These are phyloP conservation scores for Ophiorrhiza pumila DNA, from an alignment of 257 asterid species.

Conservation along the genomic window DNA sequence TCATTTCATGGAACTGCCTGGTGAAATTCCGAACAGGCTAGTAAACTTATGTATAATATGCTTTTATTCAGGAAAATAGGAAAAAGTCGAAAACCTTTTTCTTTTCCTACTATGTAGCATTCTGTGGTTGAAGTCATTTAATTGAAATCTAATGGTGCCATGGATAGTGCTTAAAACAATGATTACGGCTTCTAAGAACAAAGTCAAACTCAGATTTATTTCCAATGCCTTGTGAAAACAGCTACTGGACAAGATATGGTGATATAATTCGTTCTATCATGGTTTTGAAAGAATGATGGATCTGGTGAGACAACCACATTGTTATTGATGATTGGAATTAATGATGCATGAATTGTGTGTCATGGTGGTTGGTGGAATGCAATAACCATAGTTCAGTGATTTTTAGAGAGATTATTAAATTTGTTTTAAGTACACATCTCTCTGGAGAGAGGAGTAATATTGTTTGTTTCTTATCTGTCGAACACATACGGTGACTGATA, in stretches of 20 bases:
- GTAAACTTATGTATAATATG: neutral
- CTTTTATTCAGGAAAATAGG: neutral
- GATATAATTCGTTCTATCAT: neutral
- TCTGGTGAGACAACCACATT: neutral
- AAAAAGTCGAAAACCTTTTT: neutral
- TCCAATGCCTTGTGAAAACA: neutral
- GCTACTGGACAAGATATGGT: neutral
- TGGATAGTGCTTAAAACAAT: neutral
- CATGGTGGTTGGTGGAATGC: neutral
- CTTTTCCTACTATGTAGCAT: neutral
- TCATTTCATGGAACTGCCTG: slow-evolving; percentile 99
- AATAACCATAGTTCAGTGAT: neutral
- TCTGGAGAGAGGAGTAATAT: neutral
- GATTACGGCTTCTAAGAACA: neutral
- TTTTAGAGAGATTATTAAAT: neutral
- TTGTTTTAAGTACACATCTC: neutral
- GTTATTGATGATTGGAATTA: neutral
- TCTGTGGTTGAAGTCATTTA: neutral
- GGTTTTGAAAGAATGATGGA: neutral
- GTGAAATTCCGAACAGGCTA: slow-evolving; percentile 89
- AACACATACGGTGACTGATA: neutral
- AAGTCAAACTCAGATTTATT: neutral
- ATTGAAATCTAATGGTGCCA: neutral
- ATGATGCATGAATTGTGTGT: neutral
- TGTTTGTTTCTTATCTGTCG: neutral